Conservation (phyloP, 208 protist species). For the Acanthamoeba healyi region DNA sequence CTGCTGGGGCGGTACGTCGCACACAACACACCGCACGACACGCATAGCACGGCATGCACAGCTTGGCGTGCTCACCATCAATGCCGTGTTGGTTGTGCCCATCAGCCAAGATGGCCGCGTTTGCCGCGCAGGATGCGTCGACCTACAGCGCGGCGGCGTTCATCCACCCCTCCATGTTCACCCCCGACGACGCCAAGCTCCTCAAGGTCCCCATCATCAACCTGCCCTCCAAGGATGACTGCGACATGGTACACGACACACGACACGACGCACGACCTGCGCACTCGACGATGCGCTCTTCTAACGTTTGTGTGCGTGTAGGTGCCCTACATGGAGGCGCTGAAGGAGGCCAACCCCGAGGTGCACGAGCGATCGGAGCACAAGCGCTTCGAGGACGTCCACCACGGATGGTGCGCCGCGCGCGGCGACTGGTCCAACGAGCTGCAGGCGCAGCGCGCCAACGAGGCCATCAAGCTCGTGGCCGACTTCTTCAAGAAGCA, state of each 20-base stretch:
- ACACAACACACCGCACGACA: neutral
- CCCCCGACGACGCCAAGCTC: constrained; percentile 2
- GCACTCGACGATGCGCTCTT: no score
- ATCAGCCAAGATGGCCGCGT: constrained; percentile 3
- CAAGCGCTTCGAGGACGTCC: constrained; percentile 29
- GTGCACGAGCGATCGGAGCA: constrained; percentile 12
- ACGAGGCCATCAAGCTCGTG: neutral
- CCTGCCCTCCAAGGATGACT: constrained; percentile 8
- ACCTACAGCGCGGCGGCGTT: constrained; percentile 4
- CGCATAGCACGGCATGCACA: neutral
- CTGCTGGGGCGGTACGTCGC: constrained; percentile 29
- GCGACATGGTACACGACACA: constrained; percentile 56
- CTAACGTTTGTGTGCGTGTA: neutral
- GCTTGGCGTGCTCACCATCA: neutral
- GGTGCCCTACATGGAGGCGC: constrained; percentile 44
- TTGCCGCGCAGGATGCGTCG: neutral
- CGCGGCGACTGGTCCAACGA: constrained; percentile 17
- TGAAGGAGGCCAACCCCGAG: constrained; percentile 25
- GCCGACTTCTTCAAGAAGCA: constrained; percentile 25
- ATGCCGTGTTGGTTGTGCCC: neutral
- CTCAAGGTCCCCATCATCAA: constrained; percentile 5
- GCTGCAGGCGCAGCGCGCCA: constrained; percentile 10
- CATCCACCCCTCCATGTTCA: constrained; percentile 30
- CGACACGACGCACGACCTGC: no score
- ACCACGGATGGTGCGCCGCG: constrained; percentile 20